Evolutionary conservation across 331 rosid genomes (phyloP), one percentile per base, ranked within the genome.

Genomic region (Quercus tomentella): DNA sequence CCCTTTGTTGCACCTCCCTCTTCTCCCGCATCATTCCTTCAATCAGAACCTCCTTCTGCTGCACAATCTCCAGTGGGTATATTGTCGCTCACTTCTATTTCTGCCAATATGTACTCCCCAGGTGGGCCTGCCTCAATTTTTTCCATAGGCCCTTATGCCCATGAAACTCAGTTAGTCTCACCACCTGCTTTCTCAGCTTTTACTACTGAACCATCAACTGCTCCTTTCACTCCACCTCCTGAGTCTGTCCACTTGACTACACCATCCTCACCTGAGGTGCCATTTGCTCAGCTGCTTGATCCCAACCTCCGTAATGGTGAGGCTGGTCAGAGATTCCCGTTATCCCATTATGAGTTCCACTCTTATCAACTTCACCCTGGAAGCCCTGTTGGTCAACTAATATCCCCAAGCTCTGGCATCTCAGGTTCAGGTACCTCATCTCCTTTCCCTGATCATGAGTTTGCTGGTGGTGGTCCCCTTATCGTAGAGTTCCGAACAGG

Each of bases 201-300:
- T 56, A 91, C 92, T 30, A 91, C 97, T 21, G 92, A 91, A 73
- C 97, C 99, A 26, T 96, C 99, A 15, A 96, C 99, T 15, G 93
- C 98, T 82, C 97, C 99, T 61, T 88, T 93, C 80, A 96, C 99
- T 71, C 99, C 99, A 3, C 97, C 97, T 73, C 93, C 99, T 0
- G 98, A 93, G 74, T 92, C 95, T 49, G 87, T 90, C 65, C 98
- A 93, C 79, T 77, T 96, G 87, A 96, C 98, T 4, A 93, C 97
- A 14, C 99, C 99, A 75, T 93, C 99, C 66, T 96, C 99, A 3
- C 99, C 98, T 0, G 98, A 96, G 86, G 98, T 96, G 60, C 99
- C 99, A 20, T 96, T 96, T 82, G 99, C 99, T 84, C 94, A 87
- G 83, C 83, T 92, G 83, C 89, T 96, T 72, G 89, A 88, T 77